Conservation (phyloP, 1,284 basidiomycete genomes). For the Malassezia dermatis region DNA sequence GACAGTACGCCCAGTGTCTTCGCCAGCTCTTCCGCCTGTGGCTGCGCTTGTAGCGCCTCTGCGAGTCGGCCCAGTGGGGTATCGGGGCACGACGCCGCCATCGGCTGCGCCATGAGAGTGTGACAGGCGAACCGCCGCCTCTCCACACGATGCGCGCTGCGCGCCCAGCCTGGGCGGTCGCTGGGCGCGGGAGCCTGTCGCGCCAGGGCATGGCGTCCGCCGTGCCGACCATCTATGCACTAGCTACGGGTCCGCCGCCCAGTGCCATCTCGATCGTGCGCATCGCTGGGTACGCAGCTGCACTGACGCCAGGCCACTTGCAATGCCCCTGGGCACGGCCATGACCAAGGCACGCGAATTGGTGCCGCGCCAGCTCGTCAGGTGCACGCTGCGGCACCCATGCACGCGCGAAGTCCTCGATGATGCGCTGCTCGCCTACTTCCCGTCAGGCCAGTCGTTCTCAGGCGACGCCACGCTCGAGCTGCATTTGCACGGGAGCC, state of each 20-base stretch:
- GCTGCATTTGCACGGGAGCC: conserved; percentile 75
- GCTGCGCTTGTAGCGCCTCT: not conserved
- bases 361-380: conserved; percentile 55
- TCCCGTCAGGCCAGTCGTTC: conserved; percentile 63
- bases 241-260: conserved; percentile 71
- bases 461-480: conserved; percentile 74
- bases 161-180: not conserved
- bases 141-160: not conserved
- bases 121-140: not conserved
- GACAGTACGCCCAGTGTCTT: not conserved
- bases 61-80: not conserved
- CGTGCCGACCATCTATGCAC: conserved; percentile 63
- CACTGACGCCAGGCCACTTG: not conserved
- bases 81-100: not conserved
- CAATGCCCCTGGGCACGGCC: conserved; percentile 53
- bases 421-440: conserved; percentile 64
- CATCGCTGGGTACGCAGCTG: conserved; percentile 57
- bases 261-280: conserved; percentile 70
- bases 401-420: conserved; percentile 60
- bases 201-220: not conserved
- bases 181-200: not conserved
- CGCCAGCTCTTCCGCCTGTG: conserved; percentile 10
- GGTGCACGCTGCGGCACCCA: conserved; percentile 63
- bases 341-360: conserved; percentile 51
- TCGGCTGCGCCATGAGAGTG: not conserved